Base-by-base conservation (phyloP, 192 early-diverging fungal species). In the Coemansia sp. region DNA sequence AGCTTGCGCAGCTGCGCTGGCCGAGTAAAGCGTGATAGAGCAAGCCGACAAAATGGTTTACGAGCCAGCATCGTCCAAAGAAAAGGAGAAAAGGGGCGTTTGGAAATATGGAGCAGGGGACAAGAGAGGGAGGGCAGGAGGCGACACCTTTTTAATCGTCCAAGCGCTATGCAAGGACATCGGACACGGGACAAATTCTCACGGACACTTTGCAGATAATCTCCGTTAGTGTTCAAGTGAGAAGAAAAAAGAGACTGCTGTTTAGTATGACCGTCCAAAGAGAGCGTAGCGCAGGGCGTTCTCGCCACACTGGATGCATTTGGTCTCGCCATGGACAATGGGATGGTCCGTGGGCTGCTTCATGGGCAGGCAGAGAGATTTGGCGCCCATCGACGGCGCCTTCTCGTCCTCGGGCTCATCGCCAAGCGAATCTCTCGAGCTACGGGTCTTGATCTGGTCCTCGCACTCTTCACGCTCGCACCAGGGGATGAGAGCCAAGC, bases 321-420 rank as follows among this genome's bases (percentile, higher is more conserved):
- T 95, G 33, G 92, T 93, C 56, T 87, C 85, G 62, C 92, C 93
- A 35, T 84, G 84, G 48, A 88, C 75, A 42, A 98, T 85, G 3
- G 90, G 85, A 53, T 85, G 90, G 44, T 96, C 86, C 9, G 80
- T 79, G 58, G 97, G 95, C 87, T 99, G 95, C 44, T 87, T 83
- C 69, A 92, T 92, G 22, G 97, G 97, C 76, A 96, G 91, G 78
- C 97, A 99, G 27, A 99, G 87, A 6, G 95, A 95, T 81, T 99
- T 99, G 61, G 97, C 97, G 56, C 97, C 97, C 97, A 99, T 99
- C 17, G 95, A 97, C 34, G 97, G 97, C 54, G 93, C 97, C 82
- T 91, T 90, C 36, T 97, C 95, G 66, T 99, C 95, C 61, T 88
- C 87, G 32, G 87, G 85, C 83, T 99, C 91, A 32, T 83, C 87